phyloP scores from a whole-genome alignment of 2,329 filamentous ascomycete genomes.

The Penicillium concentricum region DNA sequence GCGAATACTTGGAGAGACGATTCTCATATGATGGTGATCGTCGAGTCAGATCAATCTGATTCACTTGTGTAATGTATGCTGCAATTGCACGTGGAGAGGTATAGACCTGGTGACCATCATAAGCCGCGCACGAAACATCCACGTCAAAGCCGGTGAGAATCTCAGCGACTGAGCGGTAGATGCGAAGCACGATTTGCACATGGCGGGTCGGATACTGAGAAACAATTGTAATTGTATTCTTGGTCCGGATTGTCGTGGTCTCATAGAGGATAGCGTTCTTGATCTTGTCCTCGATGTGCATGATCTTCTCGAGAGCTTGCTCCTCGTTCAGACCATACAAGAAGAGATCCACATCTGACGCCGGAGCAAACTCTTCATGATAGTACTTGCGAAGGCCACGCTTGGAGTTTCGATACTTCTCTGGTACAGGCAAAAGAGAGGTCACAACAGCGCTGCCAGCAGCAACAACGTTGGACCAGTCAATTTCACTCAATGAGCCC shows the following conservation, averaged over 20 bases:
- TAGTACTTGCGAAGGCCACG: conserved; percentile 68
- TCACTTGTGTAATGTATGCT: conserved; percentile 78
- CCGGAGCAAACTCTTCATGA: conserved; percentile 75
- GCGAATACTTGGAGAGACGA: conserved; percentile 79
- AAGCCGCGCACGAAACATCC: conserved; percentile 78
- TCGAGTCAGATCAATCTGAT: conserved; percentile 74
- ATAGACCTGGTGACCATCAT: conserved; percentile 77
- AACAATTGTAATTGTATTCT: conserved; percentile 82
- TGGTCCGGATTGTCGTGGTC: conserved; percentile 79
- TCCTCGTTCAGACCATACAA: conserved; percentile 76
- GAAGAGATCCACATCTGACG: conserved; percentile 85
- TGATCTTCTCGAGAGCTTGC: conserved; percentile 78
- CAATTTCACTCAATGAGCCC: conserved; percentile 69
- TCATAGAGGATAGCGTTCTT: conserved; percentile 77
- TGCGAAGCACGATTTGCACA: conserved; percentile 79
- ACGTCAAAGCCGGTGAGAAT: conserved; percentile 88
- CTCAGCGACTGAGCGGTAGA: conserved; percentile 80
- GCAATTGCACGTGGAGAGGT: conserved; percentile 73
- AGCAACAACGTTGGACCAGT: conserved; percentile 80
- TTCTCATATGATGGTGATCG: conserved; percentile 87
- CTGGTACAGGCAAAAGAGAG: conserved; percentile 69
- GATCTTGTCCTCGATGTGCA: conserved; percentile 73
- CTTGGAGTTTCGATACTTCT: conserved; percentile 62
- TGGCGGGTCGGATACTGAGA: conserved; percentile 82
- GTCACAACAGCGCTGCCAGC: conserved; percentile 81